A percentile compares a stretch with the other conserved stretches of the same genome.
phyloP scores from a whole-genome alignment of 2,329 filamentous ascomycete species.

The Botrytis galanthina region DNA sequence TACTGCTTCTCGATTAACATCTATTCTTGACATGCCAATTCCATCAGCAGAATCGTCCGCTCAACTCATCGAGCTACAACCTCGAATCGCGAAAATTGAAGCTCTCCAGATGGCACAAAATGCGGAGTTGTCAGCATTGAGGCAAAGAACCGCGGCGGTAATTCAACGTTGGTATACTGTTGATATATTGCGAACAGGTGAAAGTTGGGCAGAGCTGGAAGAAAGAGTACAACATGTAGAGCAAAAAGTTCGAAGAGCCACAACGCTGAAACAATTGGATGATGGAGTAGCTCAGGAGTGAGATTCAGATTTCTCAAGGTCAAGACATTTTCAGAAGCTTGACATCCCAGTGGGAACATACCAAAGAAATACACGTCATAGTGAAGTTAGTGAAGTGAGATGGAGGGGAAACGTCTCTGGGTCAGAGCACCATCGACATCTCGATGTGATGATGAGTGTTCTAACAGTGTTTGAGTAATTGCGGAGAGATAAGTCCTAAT shows the following conservation, averaged over 20 bases:
- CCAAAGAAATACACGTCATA: neutral
- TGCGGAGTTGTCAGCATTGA: conserved; percentile 34
- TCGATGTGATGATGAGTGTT: neutral
- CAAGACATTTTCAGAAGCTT: conserved; percentile 15
- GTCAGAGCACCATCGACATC: conserved; percentile 2
- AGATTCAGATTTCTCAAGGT: conserved; percentile 26
- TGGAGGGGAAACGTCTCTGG: neutral
- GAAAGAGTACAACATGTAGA: conserved; percentile 36
- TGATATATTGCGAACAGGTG: conserved; percentile 35
- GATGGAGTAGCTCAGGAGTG: conserved; percentile 27
- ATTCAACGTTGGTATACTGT: conserved; percentile 38
- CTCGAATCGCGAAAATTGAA: conserved; percentile 37
- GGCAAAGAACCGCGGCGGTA: conserved; percentile 35
- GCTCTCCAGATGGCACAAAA: conserved; percentile 36
- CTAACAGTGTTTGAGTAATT: neutral
- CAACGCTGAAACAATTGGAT: conserved; percentile 28
- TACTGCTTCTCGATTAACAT: conserved; percentile 39
- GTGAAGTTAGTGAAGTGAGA: conserved; percentile 2
- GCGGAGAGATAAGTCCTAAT: neutral
- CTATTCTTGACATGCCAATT: conserved; percentile 37
- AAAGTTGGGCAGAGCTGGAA: conserved; percentile 39
- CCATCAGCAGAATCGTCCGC: conserved; percentile 36
- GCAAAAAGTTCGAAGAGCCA: conserved; percentile 31
- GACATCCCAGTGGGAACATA: neutral
- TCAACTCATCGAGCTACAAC: conserved; percentile 38